phyloP scores from a whole-genome alignment of 208 protist genomes.

The Crithidia fasciculata region DNA sequence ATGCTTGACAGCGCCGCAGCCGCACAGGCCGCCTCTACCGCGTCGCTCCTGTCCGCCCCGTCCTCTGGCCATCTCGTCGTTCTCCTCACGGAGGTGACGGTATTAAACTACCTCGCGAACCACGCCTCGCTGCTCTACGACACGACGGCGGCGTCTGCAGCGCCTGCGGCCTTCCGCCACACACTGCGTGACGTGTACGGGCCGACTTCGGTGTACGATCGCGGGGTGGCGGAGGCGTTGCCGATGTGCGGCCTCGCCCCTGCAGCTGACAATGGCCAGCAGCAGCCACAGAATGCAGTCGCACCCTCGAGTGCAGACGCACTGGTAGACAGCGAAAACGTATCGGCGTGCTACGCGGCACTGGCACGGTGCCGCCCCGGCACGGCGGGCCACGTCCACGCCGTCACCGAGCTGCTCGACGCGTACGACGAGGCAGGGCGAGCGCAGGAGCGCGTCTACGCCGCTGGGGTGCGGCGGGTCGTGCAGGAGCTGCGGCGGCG shows the following conservation, averaged over 20 bases:
- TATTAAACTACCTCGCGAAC: constrained; percentile 69
- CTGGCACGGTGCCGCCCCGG: constrained; percentile 35
- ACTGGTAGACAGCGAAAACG: constrained; percentile 7
- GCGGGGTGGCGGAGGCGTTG: constrained; percentile 1
- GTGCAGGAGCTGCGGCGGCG: constrained; percentile 19
- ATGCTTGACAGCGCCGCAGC: constrained; percentile 16
- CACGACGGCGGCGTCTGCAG: constrained; percentile 6
- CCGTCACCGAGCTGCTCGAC: constrained; percentile 39
- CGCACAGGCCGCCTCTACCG: constrained; percentile 24
- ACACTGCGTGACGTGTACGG: constrained; percentile 30
- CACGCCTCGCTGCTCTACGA: constrained; percentile 24
- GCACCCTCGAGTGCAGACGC: neutral
- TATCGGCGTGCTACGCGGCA: constrained; percentile 19
- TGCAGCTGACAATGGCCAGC: neutral
- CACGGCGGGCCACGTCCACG: constrained; percentile 52
- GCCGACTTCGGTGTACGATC: constrained; percentile 31
- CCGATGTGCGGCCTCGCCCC: neutral
- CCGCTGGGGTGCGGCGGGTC: constrained; percentile 22
- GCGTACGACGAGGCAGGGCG: constrained; percentile 43
- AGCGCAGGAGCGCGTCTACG: constrained; percentile 42
- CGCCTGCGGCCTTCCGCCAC: neutral
- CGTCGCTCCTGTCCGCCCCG: constrained; percentile 39
- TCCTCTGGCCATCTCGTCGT: constrained; percentile 65
- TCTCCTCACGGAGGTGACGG: constrained; percentile 73
- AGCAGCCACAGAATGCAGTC: constrained; percentile 1